Evolutionary conservation across 2,329 filamentous ascomycete genomes (phyloP).

Genomic region (Xylariaceae sp.): DNA sequence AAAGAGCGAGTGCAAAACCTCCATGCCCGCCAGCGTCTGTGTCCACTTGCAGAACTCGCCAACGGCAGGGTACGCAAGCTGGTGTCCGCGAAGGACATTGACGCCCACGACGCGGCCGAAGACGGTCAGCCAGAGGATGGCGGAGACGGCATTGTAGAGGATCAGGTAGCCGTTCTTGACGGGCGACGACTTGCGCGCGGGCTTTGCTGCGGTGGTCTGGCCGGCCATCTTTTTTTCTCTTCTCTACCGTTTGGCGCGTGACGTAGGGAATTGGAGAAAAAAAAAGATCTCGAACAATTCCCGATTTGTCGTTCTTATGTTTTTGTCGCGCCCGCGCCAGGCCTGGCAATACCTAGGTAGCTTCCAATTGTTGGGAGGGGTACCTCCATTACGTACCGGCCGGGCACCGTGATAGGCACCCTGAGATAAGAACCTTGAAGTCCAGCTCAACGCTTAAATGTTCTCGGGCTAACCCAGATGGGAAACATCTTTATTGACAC

Average conservation of each 20-base stretch:
- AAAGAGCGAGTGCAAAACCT: conserved; percentile 73
- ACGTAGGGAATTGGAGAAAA: conserved; percentile 3
- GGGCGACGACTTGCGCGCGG: conserved; percentile 35
- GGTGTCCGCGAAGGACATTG: conserved; percentile 50
- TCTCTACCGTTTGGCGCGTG: not conserved
- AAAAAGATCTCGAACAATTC: not conserved
- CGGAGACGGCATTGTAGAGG: conserved; percentile 76
- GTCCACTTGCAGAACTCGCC: conserved; percentile 70
- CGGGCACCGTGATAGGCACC: no score
- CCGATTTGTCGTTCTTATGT: no score
- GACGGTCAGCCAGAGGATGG: conserved; percentile 72
- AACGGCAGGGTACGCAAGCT: conserved; percentile 54
- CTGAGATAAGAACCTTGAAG: no score
- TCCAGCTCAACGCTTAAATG: no score
- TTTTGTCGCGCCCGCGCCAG: no score
- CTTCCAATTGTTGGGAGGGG: not conserved
- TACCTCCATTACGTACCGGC: no score
- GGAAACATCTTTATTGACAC: no score
- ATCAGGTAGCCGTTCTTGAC: conserved; percentile 67
- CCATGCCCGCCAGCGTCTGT: conserved; percentile 77
- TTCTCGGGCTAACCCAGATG: no score
- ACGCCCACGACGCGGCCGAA: conserved; percentile 60
- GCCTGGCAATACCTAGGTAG: no score
- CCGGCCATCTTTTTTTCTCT: conserved; percentile 23
- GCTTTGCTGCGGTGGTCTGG: conserved; percentile 16